phyloP scores from a whole-genome alignment of 306 rosid species.

The Cicer arietinum region DNA sequence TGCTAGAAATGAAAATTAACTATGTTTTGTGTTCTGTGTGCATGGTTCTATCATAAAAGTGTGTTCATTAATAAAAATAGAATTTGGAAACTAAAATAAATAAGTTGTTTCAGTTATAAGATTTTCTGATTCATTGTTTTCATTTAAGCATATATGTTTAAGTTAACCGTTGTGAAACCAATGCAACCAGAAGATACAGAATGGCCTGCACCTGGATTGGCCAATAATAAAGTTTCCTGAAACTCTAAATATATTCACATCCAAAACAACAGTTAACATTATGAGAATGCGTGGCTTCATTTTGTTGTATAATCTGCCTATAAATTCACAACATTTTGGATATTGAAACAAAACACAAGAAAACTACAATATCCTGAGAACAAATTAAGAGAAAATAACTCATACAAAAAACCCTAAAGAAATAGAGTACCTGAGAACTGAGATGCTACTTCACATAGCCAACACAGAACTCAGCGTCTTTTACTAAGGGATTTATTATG shows the following conservation, averaged over 20 bases:
- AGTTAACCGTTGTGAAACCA: background rate
- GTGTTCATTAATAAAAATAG: background rate
- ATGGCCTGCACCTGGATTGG: background rate
- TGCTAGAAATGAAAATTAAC: background rate
- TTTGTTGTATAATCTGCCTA: slow-evolving; percentile 38
- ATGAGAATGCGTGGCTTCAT: background rate
- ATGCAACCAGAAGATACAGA: background rate
- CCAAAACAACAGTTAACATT: slow-evolving; percentile 22
- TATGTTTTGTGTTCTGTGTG: background rate
- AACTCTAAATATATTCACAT: slow-evolving; percentile 22
- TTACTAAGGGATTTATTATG: slow-evolving; percentile 58
- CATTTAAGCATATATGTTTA: background rate
- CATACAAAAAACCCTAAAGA: slow-evolving; percentile 6
- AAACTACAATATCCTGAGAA: slow-evolving; percentile 1
- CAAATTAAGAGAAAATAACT: slow-evolving; percentile 11
- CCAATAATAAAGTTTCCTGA: background rate
- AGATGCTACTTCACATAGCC: slow-evolving; percentile 34
- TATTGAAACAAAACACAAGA: background rate
- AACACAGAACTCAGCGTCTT: slow-evolving; percentile 46
- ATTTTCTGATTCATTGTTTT: background rate
- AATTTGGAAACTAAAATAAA: background rate
- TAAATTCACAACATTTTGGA: slow-evolving; percentile 32
- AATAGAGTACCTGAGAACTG: slow-evolving; percentile 39
- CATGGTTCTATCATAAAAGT: background rate
- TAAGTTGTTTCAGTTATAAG: background rate